These are phyloP conservation scores for Astrothelium macrocarpum DNA, from an alignment of 495 filamentous ascomycete genomes.

Conservation along the genomic window DNA sequence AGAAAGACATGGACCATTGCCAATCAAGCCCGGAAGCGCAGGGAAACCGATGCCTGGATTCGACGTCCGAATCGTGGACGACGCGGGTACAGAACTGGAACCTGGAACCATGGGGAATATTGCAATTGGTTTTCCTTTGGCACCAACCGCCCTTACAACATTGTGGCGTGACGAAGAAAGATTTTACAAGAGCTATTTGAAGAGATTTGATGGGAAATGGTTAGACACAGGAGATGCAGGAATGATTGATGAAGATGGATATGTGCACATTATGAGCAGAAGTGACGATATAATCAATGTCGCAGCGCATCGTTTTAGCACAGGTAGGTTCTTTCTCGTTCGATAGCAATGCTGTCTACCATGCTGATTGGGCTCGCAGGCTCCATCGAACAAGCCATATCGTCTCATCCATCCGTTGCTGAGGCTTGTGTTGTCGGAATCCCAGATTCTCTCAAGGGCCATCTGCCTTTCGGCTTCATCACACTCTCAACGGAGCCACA, in stretches of 20 bases:
- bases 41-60: slow-evolving; percentile 88
- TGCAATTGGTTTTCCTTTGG: slow-evolving; percentile 69
- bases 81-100: slow-evolving; percentile 58
- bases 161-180: slow-evolving; percentile 76
- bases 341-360: neutral
- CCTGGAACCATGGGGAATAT: slow-evolving; percentile 81
- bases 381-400: slow-evolving; percentile 81
- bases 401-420: slow-evolving; percentile 63
- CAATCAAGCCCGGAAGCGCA: slow-evolving; percentile 73
- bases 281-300: slow-evolving; percentile 94
- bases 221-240: slow-evolving; percentile 88
- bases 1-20: slow-evolving; percentile 30
- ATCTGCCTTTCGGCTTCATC: slow-evolving; percentile 84
- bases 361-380: slow-evolving; percentile 33
- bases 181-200: slow-evolving; percentile 73
- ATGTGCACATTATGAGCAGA: slow-evolving; percentile 77
- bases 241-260: slow-evolving; percentile 70
- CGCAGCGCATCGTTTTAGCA: slow-evolving; percentile 84
- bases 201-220: slow-evolving; percentile 69
- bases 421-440: slow-evolving; percentile 81
- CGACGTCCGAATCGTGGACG: slow-evolving; percentile 73
- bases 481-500: slow-evolving; percentile 43
- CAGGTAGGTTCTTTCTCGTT: slow-evolving; percentile 44
- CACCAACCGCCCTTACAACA: slow-evolving; percentile 74
- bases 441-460: slow-evolving; percentile 77